phyloP scores from a whole-genome alignment of 345 rosid genomes.

The Lumnitzera littorea region DNA sequence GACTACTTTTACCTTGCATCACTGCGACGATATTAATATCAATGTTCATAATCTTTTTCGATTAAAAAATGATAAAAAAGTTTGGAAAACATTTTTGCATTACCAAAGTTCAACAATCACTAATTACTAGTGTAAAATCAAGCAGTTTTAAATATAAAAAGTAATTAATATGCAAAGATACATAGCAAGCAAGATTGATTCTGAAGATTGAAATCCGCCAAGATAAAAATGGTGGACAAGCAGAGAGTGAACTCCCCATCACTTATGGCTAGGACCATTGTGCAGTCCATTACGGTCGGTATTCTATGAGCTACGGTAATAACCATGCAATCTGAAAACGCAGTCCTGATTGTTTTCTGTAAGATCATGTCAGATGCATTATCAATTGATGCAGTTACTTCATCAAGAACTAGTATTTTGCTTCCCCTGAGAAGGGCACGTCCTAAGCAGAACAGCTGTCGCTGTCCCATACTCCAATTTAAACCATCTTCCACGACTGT shows the following conservation, averaged over 20 bases:
- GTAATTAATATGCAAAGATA: no score
- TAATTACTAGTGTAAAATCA: no score
- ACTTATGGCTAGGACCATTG: conserved; percentile 78
- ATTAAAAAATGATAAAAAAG: no score
- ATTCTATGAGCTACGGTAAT: conserved; percentile 94
- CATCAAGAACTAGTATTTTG: conserved; percentile 75
- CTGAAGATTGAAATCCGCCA: neutral
- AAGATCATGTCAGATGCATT: conserved; percentile 81
- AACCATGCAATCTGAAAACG: conserved; percentile 75
- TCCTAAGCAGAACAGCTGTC: conserved; percentile 84
- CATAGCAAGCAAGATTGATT: no score
- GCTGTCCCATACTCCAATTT: conserved; percentile 98
- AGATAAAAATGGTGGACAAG: neutral
- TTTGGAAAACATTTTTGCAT: no score
- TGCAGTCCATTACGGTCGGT: conserved; percentile 96
- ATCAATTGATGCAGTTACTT: conserved; percentile 96
- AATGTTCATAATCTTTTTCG: no score
- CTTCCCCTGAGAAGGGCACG: conserved; percentile 87
- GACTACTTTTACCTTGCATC: no score
- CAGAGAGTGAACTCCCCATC: conserved; percentile 43
- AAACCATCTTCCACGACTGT: conserved; percentile 87
- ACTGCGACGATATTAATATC: no score
- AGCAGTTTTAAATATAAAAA: no score
- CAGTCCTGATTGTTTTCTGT: conserved; percentile 71
- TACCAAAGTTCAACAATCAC: no score